phyloP scores from a whole-genome alignment of 2,329 filamentous ascomycete genomes.

The Cercospora citrullina region DNA sequence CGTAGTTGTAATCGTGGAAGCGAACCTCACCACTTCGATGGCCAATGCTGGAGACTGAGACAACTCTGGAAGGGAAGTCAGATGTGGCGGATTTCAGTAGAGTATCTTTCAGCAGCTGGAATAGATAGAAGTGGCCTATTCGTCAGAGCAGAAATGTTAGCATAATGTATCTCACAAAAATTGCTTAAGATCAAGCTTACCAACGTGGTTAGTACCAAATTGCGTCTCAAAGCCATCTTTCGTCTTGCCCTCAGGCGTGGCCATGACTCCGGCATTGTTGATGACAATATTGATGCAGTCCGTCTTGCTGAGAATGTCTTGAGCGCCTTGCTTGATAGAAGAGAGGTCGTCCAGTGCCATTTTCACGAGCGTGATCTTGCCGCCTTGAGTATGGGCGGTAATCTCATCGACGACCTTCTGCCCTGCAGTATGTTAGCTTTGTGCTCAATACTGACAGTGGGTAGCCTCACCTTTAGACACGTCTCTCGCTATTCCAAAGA shows the following conservation, averaged over 20 bases:
- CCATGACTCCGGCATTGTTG: constrained; percentile 43
- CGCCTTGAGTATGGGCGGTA: constrained; percentile 31
- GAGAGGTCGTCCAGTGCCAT: constrained; percentile 36
- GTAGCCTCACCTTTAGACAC: constrained; percentile 22
- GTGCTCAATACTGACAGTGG: neutral
- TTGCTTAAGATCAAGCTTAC: constrained; percentile 49
- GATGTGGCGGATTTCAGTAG: constrained; percentile 45
- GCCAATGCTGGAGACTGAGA: constrained; percentile 47
- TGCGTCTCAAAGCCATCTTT: constrained; percentile 45
- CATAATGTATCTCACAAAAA: neutral
- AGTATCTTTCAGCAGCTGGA: constrained; percentile 51
- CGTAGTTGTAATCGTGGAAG: constrained; percentile 46
- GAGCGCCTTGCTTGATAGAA: constrained; percentile 37
- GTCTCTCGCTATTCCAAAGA: constrained; percentile 48
- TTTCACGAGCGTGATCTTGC: constrained; percentile 41
- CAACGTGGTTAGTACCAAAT: constrained; percentile 53
- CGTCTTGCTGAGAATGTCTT: constrained; percentile 25
- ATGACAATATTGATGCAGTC: constrained; percentile 23
- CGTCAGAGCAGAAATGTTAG: neutral
- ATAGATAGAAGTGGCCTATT: constrained; percentile 54
- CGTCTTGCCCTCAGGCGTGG: constrained; percentile 33
- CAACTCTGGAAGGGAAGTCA: constrained; percentile 49
- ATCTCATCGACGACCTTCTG: constrained; percentile 39
- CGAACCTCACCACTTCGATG: constrained; percentile 43
- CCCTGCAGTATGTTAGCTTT: neutral